phyloP scores from a whole-genome alignment of 345 rosid species.

The Eucalyptus regnans region DNA sequence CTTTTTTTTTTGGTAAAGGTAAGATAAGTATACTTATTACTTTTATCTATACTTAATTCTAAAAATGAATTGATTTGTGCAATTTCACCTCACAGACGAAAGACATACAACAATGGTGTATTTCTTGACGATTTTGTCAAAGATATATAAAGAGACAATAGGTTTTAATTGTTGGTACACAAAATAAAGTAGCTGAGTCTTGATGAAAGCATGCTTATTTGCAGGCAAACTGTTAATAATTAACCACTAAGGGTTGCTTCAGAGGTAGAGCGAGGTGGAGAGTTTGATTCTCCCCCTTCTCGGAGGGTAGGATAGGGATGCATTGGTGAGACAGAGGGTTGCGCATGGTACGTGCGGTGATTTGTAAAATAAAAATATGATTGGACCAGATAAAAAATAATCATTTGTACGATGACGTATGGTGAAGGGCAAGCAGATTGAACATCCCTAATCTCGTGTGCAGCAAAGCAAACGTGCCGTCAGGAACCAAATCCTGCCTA shows the following conservation, averaged over 20 bases:
- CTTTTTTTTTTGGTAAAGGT: no score
- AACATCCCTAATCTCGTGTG: background rate
- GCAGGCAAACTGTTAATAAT: background rate
- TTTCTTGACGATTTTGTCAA: background rate
- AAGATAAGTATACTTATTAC: no score
- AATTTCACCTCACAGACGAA: no score
- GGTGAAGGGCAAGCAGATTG: background rate
- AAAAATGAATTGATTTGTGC: background rate
- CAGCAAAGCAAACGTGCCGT: background rate
- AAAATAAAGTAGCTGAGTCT: no score
- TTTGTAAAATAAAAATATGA: accelerated
- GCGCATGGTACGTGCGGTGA: no score
- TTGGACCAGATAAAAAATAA: no score
- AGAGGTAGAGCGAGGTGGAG: no score
- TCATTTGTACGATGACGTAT: background rate
- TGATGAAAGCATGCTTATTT: background rate
- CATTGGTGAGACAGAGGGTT: no score
- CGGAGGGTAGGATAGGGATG: accelerated
- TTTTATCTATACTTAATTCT: no score
- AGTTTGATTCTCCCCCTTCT: accelerated
- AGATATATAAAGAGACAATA: background rate
- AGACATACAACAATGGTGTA: no score
- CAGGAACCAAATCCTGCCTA: background rate
- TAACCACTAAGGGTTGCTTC: accelerated
- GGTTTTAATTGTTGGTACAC: background rate